Percentiles rank a stretch among this genome's conserved stretches.
These are phyloP conservation scores for Antrodiella citrinella DNA, from an alignment of 768 basidiomycete species.

Conservation along the genomic window DNA sequence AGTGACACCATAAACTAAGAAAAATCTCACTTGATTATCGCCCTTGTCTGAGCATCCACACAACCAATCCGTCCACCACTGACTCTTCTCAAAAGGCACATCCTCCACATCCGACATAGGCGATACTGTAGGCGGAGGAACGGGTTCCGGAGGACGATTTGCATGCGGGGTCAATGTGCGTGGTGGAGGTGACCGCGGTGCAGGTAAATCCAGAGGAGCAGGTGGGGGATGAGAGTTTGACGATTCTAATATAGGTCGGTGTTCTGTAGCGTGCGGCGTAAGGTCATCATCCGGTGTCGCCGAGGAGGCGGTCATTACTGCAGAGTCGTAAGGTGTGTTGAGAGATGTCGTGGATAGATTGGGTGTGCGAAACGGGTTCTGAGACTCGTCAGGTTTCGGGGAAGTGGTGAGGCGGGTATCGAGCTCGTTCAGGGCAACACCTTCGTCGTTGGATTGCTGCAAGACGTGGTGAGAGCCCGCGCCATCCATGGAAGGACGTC, in stretches of 20 bases:
- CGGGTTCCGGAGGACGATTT: constrained; percentile 28
- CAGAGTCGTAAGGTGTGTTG: constrained; percentile 21
- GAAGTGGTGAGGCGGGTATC: constrained; percentile 24
- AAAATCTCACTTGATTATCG: constrained; percentile 51
- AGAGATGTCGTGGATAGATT: constrained; percentile 45
- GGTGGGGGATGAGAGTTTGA: constrained; percentile 34
- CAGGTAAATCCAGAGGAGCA: constrained; percentile 50
- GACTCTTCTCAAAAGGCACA: constrained; percentile 27
- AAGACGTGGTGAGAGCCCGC: constrained; percentile 38
- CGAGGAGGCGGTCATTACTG: constrained; percentile 20
- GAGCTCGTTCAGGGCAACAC: constrained; percentile 48
- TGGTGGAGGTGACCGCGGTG: constrained; percentile 50
- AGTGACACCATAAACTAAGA: neutral
- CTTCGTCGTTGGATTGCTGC: constrained; percentile 39
- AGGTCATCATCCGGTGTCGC: constrained; percentile 6
- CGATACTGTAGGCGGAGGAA: constrained; percentile 24
- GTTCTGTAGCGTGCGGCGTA: constrained; percentile 7
- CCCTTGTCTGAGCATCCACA: constrained; percentile 75
- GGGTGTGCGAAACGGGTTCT: constrained; percentile 35
- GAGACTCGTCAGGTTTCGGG: constrained; percentile 28
- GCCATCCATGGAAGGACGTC: constrained; percentile 27
- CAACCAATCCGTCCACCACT: constrained; percentile 86
- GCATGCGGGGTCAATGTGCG: constrained; percentile 29
- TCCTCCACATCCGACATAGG: constrained; percentile 21
- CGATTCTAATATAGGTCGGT: constrained; percentile 19